Evolutionary conservation across 257 asterid species (phyloP), one percentile per base, ranked within the genome.

Genomic region (Capsicum chinense): DNA sequence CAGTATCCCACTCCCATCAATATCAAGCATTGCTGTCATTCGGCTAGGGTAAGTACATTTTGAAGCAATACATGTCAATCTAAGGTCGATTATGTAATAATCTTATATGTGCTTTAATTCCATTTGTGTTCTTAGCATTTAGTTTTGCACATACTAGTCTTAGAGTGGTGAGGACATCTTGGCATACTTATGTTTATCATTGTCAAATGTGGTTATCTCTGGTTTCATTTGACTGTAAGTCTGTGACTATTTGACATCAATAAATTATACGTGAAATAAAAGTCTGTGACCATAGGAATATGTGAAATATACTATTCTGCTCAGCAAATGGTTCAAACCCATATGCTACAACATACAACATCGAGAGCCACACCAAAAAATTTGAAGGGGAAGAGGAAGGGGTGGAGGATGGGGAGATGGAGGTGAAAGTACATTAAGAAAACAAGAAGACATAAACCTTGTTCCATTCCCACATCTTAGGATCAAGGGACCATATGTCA

Each of bases 381-480:
- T 74, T 50, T 74, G 62, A 21, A 74, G 21, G 79, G 60, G 71
- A 83, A 83, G 71, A 83, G 78, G 33, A 26, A 26, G 33, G 33
- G 33, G 2, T 26, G 33, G 33, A 26, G 33, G 33, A 26, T 26
- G 33, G 33, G 33, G 33, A 26, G 33, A 26, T 26, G 33, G 33
- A 67, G 44, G 47, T 21, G 50, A 57, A 59, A 79, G 35, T 39
- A 79, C 12, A 64, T n/a, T 14, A 5, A 79, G 56, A 56, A 67
- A 83, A 37, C 56, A 80, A 73, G 86, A 85, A 88, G 54, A 59
- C 48, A 83, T 62, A 62, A 88, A 95, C 99, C 99, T 97, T 97
- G 90, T 93, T 95, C 99, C 99, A 97, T 83, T 93, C 95, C 99
- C 99, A 97, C 79, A 95, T 92, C 91, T 86, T 92, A 70, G 99